phyloP scores from a whole-genome alignment of 495 filamentous ascomycete genomes.

The Rhypophila decipiens region DNA sequence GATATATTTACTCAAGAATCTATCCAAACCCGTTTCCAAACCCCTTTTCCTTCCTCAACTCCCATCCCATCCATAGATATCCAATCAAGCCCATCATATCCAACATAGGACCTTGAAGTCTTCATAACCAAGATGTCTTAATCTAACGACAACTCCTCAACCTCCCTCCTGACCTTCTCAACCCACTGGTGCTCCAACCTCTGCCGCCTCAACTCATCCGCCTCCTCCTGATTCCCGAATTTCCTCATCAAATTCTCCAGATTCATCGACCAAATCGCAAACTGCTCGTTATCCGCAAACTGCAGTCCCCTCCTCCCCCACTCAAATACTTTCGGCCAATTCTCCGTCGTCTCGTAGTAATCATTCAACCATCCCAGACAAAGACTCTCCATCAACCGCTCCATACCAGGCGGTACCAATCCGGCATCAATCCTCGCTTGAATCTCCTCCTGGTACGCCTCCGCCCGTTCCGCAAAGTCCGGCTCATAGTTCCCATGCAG shows the following conservation, averaged over 20 bases:
- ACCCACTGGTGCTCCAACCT: constrained; percentile 18
- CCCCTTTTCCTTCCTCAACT: too few species aligned
- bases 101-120: too few species aligned
- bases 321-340: constrained; percentile 17
- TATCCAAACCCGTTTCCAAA: too few species aligned
- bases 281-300: constrained; percentile 20
- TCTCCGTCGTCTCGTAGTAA: constrained; percentile 17
- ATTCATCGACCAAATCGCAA: constrained; percentile 22
- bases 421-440: background rate
- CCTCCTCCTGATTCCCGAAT: constrained; percentile 14
- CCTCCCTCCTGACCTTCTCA: constrained; percentile 14
- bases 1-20: too few species aligned
- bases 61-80: too few species aligned
- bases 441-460: constrained; percentile 4
- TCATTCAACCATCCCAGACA: constrained; percentile 22
- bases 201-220: constrained; percentile 12
- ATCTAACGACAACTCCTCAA: constrained; percentile 13
- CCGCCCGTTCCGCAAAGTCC: constrained; percentile 11
- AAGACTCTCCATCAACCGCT: constrained; percentile 17
- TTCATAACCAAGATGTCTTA: background rate
- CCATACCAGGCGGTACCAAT: constrained; percentile 5
- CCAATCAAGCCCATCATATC: too few species aligned
- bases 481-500: constrained; percentile 8
- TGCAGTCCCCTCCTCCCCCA: constrained; percentile 15
- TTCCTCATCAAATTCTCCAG: constrained; percentile 21